A percentile compares a stretch with the other conserved stretches of the same genome.
These are phyloP conservation scores for Colletotrichum tabaci DNA, from an alignment of 2,329 filamentous ascomycete genomes.

Conservation along the genomic window DNA sequence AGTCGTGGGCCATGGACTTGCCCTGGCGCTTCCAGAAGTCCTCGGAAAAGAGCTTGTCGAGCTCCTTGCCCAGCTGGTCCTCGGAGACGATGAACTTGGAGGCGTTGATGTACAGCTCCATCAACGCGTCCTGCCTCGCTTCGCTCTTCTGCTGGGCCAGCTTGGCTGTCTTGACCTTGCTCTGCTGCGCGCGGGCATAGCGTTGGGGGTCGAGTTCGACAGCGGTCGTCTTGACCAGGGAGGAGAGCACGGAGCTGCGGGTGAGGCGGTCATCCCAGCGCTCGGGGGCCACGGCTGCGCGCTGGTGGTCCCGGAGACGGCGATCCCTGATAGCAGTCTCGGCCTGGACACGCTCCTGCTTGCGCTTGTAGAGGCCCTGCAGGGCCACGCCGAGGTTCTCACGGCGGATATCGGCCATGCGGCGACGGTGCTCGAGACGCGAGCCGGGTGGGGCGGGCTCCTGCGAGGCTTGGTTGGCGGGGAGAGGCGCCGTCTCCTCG, in stretches of 20 bases:
- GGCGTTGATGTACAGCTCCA: slow-evolving; percentile 92
- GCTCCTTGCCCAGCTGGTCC: slow-evolving; percentile 78
- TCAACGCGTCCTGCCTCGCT: slow-evolving; percentile 78
- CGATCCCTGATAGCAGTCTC: slow-evolving; percentile 59
- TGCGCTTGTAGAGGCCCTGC: slow-evolving; percentile 77
- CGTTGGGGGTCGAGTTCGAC: slow-evolving; percentile 75
- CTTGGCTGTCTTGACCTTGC: slow-evolving; percentile 57
- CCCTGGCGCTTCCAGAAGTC: slow-evolving; percentile 65
- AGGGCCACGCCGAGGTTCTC: slow-evolving; percentile 81
- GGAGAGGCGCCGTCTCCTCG: slow-evolving; percentile 69
- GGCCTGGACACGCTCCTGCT: slow-evolving; percentile 62
- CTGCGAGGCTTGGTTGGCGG: slow-evolving; percentile 57
- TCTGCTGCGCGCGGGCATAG: slow-evolving; percentile 65
- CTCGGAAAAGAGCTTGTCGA: slow-evolving; percentile 83
- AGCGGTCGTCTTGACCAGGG: slow-evolving; percentile 63
- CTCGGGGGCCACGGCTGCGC: slow-evolving; percentile 74
- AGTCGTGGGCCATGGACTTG: slow-evolving; percentile 48
- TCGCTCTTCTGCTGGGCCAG: slow-evolving; percentile 68
- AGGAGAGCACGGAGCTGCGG: slow-evolving; percentile 73
- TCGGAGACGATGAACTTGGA: slow-evolving; percentile 89
- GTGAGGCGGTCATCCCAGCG: slow-evolving; percentile 84
- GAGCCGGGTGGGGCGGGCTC: slow-evolving; percentile 54
- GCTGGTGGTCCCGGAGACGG: slow-evolving; percentile 60
- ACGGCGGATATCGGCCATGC: slow-evolving; percentile 80
- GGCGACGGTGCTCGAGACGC: slow-evolving; percentile 74